Conservation (phyloP, 495 filamentous ascomycete genomes). For the Saxispiralis lemnorum region DNA sequence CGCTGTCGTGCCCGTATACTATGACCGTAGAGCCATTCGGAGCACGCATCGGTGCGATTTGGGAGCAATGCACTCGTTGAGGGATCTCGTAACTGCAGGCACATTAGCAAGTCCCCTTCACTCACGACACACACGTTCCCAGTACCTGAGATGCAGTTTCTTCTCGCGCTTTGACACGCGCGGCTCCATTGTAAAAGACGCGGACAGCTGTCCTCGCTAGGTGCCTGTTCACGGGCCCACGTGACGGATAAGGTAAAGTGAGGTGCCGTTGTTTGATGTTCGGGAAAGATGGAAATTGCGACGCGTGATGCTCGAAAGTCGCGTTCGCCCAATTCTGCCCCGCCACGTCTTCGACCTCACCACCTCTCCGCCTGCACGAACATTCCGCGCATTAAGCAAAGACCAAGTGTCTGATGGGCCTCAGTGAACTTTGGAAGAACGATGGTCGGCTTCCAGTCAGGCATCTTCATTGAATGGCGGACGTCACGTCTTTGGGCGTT, state of each 20-base stretch:
- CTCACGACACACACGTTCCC: background rate
- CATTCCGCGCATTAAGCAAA: background rate
- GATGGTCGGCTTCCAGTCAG: background rate
- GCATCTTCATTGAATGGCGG: slow-evolving; percentile 43
- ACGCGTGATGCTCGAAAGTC: background rate
- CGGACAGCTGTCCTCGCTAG: too few relatives aligned
- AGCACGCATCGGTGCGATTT: slow-evolving; percentile 56
- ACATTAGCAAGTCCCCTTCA: slow-evolving; percentile 5
- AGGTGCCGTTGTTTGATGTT: too few relatives aligned
- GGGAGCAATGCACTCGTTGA: slow-evolving; percentile 53
- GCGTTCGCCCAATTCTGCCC: background rate
- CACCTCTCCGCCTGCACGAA: background rate
- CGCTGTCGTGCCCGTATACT: slow-evolving; percentile 65
- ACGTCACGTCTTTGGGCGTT: slow-evolving; percentile 69
- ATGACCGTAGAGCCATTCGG: slow-evolving; percentile 74
- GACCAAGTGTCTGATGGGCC: background rate
- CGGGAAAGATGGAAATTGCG: background rate
- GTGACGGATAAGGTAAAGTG: too few relatives aligned
- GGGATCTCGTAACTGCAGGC: slow-evolving; percentile 51
- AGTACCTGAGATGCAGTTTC: slow-evolving; percentile 38
- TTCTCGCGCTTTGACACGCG: slow-evolving; percentile 17
- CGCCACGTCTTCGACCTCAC: background rate
- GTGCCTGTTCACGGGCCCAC: too few relatives aligned
- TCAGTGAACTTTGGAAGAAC: background rate
- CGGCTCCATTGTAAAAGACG: slow-evolving; percentile 11